Conservation (phyloP, 2,329 filamentous ascomycete genomes). For the Colletotrichum sp. region DNA sequence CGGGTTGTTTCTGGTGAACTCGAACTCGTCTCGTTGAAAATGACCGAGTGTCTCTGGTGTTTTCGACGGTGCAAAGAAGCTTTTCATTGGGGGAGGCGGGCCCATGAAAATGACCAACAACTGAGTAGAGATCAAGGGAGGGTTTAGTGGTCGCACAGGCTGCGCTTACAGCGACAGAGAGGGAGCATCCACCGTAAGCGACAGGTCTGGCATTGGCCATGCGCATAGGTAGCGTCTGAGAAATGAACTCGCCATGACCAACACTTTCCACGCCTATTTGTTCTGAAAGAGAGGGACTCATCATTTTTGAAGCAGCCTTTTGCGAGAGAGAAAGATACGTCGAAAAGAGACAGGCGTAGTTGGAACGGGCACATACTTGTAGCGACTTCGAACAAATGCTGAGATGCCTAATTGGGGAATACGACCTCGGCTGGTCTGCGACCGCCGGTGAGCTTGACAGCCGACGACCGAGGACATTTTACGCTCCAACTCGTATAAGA, state of each 20-base stretch:
- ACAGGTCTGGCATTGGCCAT: neutral
- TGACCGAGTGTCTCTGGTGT: neutral
- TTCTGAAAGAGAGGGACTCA: neutral
- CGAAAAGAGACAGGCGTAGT: neutral
- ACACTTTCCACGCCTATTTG: neutral
- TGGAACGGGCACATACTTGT: neutral
- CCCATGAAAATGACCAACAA: neutral
- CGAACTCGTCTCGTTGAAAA: neutral
- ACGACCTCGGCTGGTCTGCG: neutral
- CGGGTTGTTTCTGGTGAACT: neutral
- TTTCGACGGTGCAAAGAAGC: neutral
- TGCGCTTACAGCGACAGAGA: neutral
- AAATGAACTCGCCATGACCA: neutral
- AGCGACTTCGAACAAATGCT: neutral
- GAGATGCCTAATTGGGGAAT: neutral
- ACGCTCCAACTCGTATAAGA: too few relatives aligned
- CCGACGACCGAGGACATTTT: too few relatives aligned
- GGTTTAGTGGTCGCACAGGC: neutral
- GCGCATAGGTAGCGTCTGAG: neutral
- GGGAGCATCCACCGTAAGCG: neutral
- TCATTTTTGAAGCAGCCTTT: neutral
- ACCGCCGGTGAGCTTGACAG: too few relatives aligned
- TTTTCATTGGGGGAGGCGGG: neutral
- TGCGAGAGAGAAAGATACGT: neutral
- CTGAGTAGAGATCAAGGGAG: neutral